Evolutionary conservation across 1,139 yeast species (phyloP).

Genomic region (Yamadazyma mexicana): DNA sequence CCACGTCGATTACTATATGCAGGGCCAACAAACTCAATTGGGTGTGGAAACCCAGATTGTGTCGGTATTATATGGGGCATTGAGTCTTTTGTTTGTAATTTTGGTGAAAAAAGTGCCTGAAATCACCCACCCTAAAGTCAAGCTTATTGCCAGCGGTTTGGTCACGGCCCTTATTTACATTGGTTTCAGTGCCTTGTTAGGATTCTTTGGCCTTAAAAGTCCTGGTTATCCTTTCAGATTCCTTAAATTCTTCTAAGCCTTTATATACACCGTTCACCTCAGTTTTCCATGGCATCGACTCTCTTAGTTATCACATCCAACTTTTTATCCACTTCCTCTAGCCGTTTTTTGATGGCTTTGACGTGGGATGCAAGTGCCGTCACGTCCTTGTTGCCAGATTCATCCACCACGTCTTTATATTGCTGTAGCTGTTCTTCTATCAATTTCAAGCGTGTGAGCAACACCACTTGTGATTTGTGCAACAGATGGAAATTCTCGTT

Average conservation of each 20-base stretch:
- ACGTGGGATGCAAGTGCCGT: conserved; percentile 32
- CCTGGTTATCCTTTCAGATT: conserved; percentile 54
- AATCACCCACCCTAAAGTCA: conserved; percentile 40
- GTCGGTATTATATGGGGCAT: conserved; percentile 59
- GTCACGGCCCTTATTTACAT: conserved; percentile 44
- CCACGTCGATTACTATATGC: conserved; percentile 56
- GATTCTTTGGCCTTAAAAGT: conserved; percentile 58
- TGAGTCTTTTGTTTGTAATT: conserved; percentile 50
- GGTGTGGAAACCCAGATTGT: conserved; percentile 83
- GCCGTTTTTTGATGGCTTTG: conserved; percentile 30
- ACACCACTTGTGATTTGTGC: conserved; percentile 56
- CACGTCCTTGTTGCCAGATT: conserved; percentile 17
- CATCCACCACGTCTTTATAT: conserved; percentile 17
- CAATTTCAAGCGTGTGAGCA: conserved; percentile 47
- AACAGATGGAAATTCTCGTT: conserved; percentile 53
- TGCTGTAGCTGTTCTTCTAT: conserved; percentile 37
- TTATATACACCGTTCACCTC: too few relatives aligned
- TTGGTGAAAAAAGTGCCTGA: conserved; percentile 51
- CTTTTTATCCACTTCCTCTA: conserved; percentile 29
- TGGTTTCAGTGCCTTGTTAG: conserved; percentile 54
- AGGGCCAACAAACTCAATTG: conserved; percentile 72
- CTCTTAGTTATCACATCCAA: conserved; percentile 19
- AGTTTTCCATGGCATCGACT: conserved; percentile 5
- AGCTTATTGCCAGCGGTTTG: conserved; percentile 42
- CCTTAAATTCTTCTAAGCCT: conserved; percentile 8